Percentiles rank a stretch among this genome's conserved stretches.
Evolutionary conservation across 331 rosid genomes (phyloP).

Genomic region (Rhamnella rubrinervis): DNA sequence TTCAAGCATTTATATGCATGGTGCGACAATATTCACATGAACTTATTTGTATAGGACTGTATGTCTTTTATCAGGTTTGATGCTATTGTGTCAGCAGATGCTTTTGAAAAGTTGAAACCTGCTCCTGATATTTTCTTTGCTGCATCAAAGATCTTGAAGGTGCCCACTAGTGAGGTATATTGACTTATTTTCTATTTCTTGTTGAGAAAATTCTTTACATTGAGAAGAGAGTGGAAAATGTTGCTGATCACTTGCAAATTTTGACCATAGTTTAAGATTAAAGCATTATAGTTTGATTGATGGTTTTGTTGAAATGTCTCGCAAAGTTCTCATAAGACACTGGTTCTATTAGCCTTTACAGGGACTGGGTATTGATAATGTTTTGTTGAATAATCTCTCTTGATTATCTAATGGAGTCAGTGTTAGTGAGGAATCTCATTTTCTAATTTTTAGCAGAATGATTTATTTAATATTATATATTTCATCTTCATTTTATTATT

Average conservation of each 20-base stretch:
- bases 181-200: constrained; percentile 16
- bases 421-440: not conserved
- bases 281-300: not conserved
- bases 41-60: no score
- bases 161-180: constrained; percentile 69
- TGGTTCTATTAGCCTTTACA: constrained; percentile 18
- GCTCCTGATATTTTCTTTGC: constrained; percentile 97
- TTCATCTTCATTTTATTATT: not conserved
- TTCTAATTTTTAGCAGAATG: not conserved
- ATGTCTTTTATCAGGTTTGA: constrained; percentile 69
- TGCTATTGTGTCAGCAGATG: constrained; percentile 92
- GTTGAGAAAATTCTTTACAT: constrained; percentile 2
- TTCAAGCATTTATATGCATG: not conserved
- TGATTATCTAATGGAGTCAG: not conserved
- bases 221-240: constrained; percentile 2
- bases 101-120: constrained; percentile 96
- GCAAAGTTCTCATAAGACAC: constrained; percentile 8
- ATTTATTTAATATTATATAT: not conserved
- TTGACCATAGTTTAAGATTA: not conserved
- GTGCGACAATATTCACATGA: no score
- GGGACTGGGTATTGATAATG: constrained; percentile 6
- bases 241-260: constrained; percentile 16
- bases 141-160: constrained; percentile 76
- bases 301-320: constrained; percentile 10
- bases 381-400: not conserved